Conservation (phyloP, 805 yeast species). For the Ogataea angusta region DNA sequence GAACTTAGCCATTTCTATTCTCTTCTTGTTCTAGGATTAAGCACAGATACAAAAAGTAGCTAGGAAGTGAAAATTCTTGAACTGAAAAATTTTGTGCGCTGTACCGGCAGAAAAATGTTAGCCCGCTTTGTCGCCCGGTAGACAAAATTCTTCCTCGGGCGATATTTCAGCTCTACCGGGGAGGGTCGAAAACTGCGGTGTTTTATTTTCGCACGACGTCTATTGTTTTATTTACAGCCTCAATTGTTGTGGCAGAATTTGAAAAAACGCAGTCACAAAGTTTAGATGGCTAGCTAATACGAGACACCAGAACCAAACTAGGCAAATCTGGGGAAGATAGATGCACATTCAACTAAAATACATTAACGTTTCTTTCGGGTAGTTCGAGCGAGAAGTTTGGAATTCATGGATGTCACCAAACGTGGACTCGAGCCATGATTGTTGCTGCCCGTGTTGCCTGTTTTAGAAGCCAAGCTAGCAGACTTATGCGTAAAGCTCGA, state of each 20-base stretch:
- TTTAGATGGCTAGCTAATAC: not conserved
- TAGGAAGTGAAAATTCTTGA: slow-evolving; percentile 12
- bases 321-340: slow-evolving; percentile 8
- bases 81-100: slow-evolving; percentile 14
- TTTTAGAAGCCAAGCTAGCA: not conserved
- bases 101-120: slow-evolving; percentile 1
- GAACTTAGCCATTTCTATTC: slow-evolving; percentile 87
- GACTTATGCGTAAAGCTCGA: slow-evolving; percentile 1
- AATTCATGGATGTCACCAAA: slow-evolving; percentile 53
- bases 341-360: slow-evolving; percentile 4
- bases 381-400: slow-evolving; percentile 59
- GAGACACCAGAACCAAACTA: not conserved
- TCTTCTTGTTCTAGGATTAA: slow-evolving; percentile 5
- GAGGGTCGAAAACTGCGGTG: not conserved
- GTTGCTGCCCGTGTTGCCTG: not conserved
- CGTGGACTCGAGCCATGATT: slow-evolving; percentile 18
- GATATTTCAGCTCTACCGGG: slow-evolving; percentile 1
- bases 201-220: slow-evolving; percentile 4
- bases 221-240: slow-evolving; percentile 2
- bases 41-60: slow-evolving; percentile 10
- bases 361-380: slow-evolving; percentile 38
- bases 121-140: slow-evolving; percentile 2
- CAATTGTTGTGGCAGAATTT: not conserved
- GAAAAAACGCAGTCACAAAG: slow-evolving; percentile 20
- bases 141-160: not conserved